Percentiles rank a stretch among this genome's conserved stretches.
Evolutionary conservation across 805 yeast genomes (phyloP).

Genomic region (Saccharomycopsis vini): DNA sequence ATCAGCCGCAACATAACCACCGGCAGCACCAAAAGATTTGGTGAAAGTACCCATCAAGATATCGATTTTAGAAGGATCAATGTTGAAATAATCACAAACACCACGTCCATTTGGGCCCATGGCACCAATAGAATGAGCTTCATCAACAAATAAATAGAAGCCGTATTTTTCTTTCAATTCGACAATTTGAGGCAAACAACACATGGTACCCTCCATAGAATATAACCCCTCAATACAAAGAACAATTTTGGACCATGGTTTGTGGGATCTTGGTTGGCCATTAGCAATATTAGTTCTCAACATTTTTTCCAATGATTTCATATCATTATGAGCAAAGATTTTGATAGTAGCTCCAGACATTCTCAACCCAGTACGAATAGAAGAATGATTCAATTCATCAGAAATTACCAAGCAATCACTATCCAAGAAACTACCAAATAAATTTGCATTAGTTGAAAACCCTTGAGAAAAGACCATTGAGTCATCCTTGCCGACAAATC

Average conservation of each 20-base stretch:
- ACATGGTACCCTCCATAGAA: constrained; percentile 88
- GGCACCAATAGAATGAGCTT: constrained; percentile 99
- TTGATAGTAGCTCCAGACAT: constrained; percentile 88
- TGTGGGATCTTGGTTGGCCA: constrained; percentile 90
- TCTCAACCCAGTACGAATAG: constrained; percentile 91
- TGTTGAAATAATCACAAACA: constrained; percentile 84
- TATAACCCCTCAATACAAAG: constrained; percentile 89
- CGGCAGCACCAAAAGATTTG: constrained; percentile 97
- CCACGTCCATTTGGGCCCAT: constrained; percentile 93
- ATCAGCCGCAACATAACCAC: constrained; percentile 88
- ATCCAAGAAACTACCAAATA: constrained; percentile 77
- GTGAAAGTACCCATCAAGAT: constrained; percentile 96
- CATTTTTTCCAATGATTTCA: constrained; percentile 65
- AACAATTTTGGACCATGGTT: constrained; percentile 88
- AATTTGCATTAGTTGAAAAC: constrained; percentile 86
- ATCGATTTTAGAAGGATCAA: constrained; percentile 70
- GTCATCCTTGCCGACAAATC: constrained; percentile 85
- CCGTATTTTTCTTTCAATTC: constrained; percentile 76
- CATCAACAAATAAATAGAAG: constrained; percentile 86
- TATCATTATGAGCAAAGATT: constrained; percentile 87
- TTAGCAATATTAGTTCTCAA: constrained; percentile 79
- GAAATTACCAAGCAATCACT: constrained; percentile 84
- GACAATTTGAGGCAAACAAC: constrained; percentile 68
- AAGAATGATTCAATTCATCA: constrained; percentile 92
- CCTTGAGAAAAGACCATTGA: constrained; percentile 88